Evolutionary conservation across 345 rosid species (phyloP), one percentile per base, ranked within the genome.

Genomic region (Eucalyptus marginata): DNA sequence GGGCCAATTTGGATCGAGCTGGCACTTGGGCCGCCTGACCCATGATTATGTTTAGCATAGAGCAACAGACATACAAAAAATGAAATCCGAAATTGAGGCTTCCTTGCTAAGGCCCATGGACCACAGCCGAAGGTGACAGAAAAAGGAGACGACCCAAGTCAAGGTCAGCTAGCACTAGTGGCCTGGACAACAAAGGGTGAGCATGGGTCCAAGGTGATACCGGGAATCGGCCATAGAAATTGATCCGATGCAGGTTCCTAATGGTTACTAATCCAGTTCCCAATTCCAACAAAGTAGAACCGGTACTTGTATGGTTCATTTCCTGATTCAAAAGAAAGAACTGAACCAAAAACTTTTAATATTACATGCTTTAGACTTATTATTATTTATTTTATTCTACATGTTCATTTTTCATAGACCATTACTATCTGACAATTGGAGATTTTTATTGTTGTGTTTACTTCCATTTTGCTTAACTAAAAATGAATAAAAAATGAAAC

Each of bases 221-320:
- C 1, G 5, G 24, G 25, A 56, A 56, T 22, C 1, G 29, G 29
- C 62, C 29, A 56, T 56, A 56, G 29, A 56, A 56, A 56, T 24
- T 56, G 27, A 24, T 24, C 62, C 3, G 1, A 24, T 56, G 1
- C 58, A 0, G 5, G 58, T 52, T 52, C 1, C 25, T 52, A 52
- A 52, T 20, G 29, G 13, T 56, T 56, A 56, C 29, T 7, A 13
- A 10, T 56, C 6, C 0, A 24, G 13, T 56, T 56, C 13, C 6
- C 13, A 25, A 24, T 56, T 56, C 6, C 6, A 24, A 24, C 27
- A 24, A 10, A 56, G 13, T 24, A 1, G 29, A 22, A 56, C 4
- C 3, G 13, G 13, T 10, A 9, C 58, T 56, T 56, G 62, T 56
- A 25, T 0, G 29, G 29, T 56, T 56, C 11, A 0, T 13, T 56